Conservation (phyloP, 371 early-diverging fungal genomes). For the Apophysomyces variabilis region DNA sequence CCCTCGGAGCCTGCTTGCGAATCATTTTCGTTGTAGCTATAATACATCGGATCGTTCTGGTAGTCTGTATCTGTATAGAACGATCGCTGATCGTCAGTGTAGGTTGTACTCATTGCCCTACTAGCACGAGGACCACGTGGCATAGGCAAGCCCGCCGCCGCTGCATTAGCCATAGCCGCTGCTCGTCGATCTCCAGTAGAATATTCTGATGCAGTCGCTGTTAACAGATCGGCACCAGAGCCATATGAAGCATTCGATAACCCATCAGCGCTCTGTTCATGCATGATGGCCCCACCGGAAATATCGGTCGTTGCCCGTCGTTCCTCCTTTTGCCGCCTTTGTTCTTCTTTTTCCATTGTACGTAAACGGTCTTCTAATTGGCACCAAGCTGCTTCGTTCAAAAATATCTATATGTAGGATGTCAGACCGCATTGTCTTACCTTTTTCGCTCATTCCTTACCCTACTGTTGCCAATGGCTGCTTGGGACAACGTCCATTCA, state of each 20-base stretch:
- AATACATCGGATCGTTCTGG: constrained; percentile 16
- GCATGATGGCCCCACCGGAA: constrained; percentile 1
- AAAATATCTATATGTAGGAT: constrained; percentile 49
- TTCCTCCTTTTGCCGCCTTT: constrained; percentile 35
- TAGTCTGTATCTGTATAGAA: constrained; percentile 64
- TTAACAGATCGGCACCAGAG: constrained; percentile 10
- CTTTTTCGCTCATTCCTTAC: constrained; percentile 24
- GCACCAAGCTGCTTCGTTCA: constrained; percentile 73
- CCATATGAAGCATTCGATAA: constrained; percentile 16
- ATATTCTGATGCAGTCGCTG: constrained; percentile 15
- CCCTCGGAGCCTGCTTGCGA: constrained; percentile 30
- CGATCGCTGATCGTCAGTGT: constrained; percentile 65
- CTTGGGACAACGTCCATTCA: constrained; percentile 68
- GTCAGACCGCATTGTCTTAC: neutral
- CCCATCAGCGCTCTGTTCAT: neutral
- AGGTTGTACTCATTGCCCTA: constrained; percentile 26
- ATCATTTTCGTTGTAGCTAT: constrained; percentile 25
- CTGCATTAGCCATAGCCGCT: constrained; percentile 18
- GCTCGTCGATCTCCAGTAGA: constrained; percentile 6
- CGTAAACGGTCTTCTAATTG: constrained; percentile 62
- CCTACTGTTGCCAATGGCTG: constrained; percentile 67
- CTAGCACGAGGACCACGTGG: constrained; percentile 16
- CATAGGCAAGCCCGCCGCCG: constrained; percentile 26
- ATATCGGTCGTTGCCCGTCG: constrained; percentile 23
- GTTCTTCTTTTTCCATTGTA: constrained; percentile 40